Evolutionary conservation across 495 filamentous ascomycete species (phyloP), one percentile per base, ranked within the genome.

Genomic region (Penicillium nucicola): DNA sequence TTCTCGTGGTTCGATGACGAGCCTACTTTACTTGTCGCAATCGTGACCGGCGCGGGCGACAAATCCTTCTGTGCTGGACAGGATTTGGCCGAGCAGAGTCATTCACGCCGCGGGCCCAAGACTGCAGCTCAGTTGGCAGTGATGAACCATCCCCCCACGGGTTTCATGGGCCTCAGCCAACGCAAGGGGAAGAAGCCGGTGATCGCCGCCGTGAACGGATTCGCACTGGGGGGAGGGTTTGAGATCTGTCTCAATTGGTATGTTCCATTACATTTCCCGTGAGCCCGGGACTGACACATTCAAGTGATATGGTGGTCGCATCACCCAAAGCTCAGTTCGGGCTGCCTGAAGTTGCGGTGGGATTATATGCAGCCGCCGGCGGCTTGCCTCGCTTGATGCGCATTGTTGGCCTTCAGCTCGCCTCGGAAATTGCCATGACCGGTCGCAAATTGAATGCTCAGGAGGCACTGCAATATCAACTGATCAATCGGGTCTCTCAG

Each of bases 141-240:
- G 22, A 52, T 59, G 47, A 54, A 53, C 19, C 60, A 56, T 39
- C 58, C 64, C 1, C 54, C 54, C 0, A 48, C 50, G 10, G 63
- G 65, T 6, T 67, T 68, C 42, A 57, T 53, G 49, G 65, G 63
- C 1, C 47, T 70, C 9, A 64, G 58, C 51, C 61, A 60, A 20
- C 58, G 67, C 7, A 36, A 48, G 17, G 68, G 68, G 1, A 67
- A 62, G 48, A 71, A 71, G 49, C 87, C 87, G 4, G 68, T 91
- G 13, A 80, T 91, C 33, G 80, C 79, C 4, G 87, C 87, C 8
- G 82, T 90, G 14, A 83, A 88, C 60, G 87, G 87, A 4, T 57
- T 85, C 18, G 81, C 80, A 36, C 68, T 85, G 28, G 87, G 87
- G 5, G 87, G 87, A 31, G 87, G 87, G n/a, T 78, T 82, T 50